Conservation (phyloP, 352 stramenopile genomes). For the Globisporangium orthogonon region DNA sequence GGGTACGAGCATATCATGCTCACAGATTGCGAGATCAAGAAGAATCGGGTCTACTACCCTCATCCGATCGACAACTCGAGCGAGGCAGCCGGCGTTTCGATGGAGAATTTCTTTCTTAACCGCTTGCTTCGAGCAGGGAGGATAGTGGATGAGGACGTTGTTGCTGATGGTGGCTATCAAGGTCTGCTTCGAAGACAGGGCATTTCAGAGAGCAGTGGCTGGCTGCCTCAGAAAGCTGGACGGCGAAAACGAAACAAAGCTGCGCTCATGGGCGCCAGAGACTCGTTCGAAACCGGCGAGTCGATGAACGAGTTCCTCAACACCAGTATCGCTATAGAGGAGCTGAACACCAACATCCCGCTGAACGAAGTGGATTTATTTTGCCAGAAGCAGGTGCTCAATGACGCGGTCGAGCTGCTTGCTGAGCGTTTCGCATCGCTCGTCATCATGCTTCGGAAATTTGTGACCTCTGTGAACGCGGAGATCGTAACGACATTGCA, state of each 20-base stretch:
- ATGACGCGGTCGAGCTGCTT: constrained; percentile 38
- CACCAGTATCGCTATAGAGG: constrained; percentile 38
- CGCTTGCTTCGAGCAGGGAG: constrained; percentile 33
- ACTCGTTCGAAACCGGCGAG: constrained; percentile 38
- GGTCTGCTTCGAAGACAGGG: constrained; percentile 5
- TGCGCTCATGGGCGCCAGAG: constrained; percentile 12
- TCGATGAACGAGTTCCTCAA: constrained; percentile 47
- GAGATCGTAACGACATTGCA: constrained; percentile 46
- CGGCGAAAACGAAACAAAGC: constrained; percentile 5
- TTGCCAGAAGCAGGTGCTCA: constrained; percentile 29
- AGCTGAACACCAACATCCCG: constrained; percentile 47
- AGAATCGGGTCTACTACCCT: constrained; percentile 54
- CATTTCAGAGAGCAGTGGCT: constrained; percentile 14
- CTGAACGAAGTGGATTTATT: constrained; percentile 31
- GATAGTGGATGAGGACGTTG: constrained; percentile 10
- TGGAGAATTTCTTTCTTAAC: constrained; percentile 56
- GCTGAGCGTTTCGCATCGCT: constrained; percentile 34
- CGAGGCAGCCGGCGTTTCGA: constrained; percentile 19
- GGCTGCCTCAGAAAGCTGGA: constrained; percentile 29
- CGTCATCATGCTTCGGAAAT: constrained; percentile 27
- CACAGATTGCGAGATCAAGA: constrained; percentile 30
- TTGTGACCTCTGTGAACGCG: constrained; percentile 23
- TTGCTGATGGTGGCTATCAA: constrained; percentile 1
- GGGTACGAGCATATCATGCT: constrained; percentile 48
- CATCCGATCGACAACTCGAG: constrained; percentile 26